Base-by-base conservation (phyloP, 1,139 yeast species). In the Taiozyma sp. region DNA sequence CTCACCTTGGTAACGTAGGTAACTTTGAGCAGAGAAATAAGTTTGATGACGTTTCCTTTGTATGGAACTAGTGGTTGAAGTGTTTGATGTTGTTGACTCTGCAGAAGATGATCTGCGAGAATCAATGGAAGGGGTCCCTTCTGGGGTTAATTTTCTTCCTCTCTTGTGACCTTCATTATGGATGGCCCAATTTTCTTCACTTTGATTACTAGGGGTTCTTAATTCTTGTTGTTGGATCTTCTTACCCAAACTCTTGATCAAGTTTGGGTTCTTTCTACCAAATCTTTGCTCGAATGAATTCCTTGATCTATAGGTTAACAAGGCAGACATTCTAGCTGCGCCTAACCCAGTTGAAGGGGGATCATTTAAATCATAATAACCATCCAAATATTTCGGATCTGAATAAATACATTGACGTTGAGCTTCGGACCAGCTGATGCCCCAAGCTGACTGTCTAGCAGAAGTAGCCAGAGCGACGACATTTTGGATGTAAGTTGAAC, bases 361-460 rank as follows among this genome's bases (percentile, higher is more conserved):
- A 50, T 83, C 85, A n/a, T 79, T 77, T 43, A 79, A 73, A 16
- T 81, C 72, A 63, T 88, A 91, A 68, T 88, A 89, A 2, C 99
- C 99, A 63, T 90, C 97, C 52, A 79, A 58, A 65, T 90, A 93
- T 64, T 85, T 85, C 6, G 99, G 98, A 67, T 93, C 99, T 28
- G 96, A 84, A 68, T 91, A 93, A 34, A 93, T 89, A 57, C 96
- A 83, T 67, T 93, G 99, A 61, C 99, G 79, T 69, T 93, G 99
- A 8, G 99, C 95, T 65, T 93, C 99, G 52, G 96, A 93, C 99
- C 99, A 93, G 4, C 97, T 88, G 50, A 93, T 93, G 60, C 98
- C 93, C 99, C 99, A 93, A 0, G 99, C 99, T 8, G 96, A 87
- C 44, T 93, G 95, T 62, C 95, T 76, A 0, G 98, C 97, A 43